Base-by-base conservation (phyloP, 805 yeast genomes). In the Schizosaccharomyces pombe region DNA sequence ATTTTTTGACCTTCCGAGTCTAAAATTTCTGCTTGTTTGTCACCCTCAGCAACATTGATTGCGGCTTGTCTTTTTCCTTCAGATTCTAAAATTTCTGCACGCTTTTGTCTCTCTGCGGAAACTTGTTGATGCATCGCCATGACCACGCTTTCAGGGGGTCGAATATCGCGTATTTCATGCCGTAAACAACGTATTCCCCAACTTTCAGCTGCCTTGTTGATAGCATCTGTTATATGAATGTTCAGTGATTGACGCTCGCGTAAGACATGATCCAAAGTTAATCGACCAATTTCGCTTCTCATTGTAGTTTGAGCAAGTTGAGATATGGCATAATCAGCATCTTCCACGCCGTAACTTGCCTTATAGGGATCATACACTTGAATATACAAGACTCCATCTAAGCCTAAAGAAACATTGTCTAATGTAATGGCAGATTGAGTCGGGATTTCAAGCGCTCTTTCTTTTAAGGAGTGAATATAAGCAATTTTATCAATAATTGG, bases 61-160 rank as follows among this genome's bases (percentile, higher is more conserved):
- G 76, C 80, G 34, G 85, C 72, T 63, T 81, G 85, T 64, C 86
- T 75, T 55, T 75, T 76, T 66, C 94, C 94, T 68, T 84, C 94
- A 49, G 85, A 78, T 62, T 84, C 94, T 63, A 84, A 73, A 59
- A 84, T 84, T 65, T 84, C 89, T 1, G 94, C 94, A 57, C 94
- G 72, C 65, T 85, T 85, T 54, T 86, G 78, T 60, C 94, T 72
- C 66, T 85, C 94, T 49, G 93, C 91, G 57, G 81, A 75, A 26
- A 85, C 94, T 66, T 82, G 94, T 64, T 89, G 76, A 67, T 84
- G 94, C 94, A 84, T 85, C 29, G 94, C 91, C 61, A 81, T 87
- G 61, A 84, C 75, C 9, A 84, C 94, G 60, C 82, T 82, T 37
- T 74, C 73, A 2, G 94, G 94, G 1, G 94, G 94, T 64, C 84